Evolutionary conservation across 2,329 filamentous ascomycete species (phyloP).

Genomic region (Aspergillus calidoustus): DNA sequence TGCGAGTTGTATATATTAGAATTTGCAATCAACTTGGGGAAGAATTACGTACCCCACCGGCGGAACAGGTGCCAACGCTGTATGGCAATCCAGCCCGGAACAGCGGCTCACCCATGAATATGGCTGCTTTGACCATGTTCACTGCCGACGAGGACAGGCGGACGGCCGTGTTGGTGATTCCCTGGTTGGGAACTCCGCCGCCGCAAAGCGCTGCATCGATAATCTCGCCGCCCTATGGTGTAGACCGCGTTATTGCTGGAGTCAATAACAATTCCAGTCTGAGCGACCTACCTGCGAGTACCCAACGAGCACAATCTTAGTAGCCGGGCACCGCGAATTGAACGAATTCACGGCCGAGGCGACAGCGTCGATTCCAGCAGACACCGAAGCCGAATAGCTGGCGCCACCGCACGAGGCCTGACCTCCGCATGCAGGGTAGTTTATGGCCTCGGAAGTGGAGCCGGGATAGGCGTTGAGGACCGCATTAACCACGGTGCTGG

Average conservation of each 20-base stretch:
- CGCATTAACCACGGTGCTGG: conserved; percentile 55
- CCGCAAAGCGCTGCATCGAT: conserved; percentile 67
- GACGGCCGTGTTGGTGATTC: conserved; percentile 52
- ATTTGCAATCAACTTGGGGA: not conserved
- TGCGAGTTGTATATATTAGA: conserved; percentile 31
- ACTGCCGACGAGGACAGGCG: conserved; percentile 54
- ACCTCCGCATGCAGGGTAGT: conserved; percentile 67
- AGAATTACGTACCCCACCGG: conserved; percentile 58
- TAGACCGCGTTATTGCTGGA: not conserved
- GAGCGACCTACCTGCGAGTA: conserved; percentile 60
- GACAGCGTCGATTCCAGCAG: conserved; percentile 62
- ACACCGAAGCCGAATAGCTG: conserved; percentile 61
- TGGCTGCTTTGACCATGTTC: conserved; percentile 64
- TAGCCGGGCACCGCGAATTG: conserved; percentile 60
- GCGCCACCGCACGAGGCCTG: conserved; percentile 43
- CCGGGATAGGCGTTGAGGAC: conserved; percentile 55
- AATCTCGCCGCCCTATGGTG: conserved; percentile 61
- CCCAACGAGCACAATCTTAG: conserved; percentile 64
- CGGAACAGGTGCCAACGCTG: conserved; percentile 64
- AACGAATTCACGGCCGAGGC: conserved; percentile 63
- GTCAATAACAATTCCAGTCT: not conserved
- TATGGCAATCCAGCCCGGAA: conserved; percentile 61
- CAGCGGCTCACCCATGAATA: conserved; percentile 69
- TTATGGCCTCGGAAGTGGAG: conserved; percentile 59
- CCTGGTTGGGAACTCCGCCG: conserved; percentile 55